Evolutionary conservation across 2,329 filamentous ascomycete species (phyloP).

Genomic region (Escovopsis weberi): DNA sequence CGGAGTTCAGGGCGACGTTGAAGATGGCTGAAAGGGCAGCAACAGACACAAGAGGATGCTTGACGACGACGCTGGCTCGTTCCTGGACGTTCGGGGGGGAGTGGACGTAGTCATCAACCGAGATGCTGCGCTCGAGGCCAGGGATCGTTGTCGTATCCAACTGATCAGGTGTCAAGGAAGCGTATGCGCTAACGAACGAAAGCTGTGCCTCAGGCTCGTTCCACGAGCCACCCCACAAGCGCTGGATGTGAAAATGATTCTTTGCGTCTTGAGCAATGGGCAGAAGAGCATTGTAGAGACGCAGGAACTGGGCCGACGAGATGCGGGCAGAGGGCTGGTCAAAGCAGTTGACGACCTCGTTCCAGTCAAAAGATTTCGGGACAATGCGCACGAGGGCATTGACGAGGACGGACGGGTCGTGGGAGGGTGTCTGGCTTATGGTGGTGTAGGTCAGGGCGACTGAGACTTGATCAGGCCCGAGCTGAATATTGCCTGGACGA

Average conservation of each 20-base stretch:
- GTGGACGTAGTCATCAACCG: slow-evolving; percentile 39
- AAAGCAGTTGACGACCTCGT: slow-evolving; percentile 62
- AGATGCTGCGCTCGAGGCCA: slow-evolving; percentile 64
- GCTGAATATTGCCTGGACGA: slow-evolving; percentile 39
- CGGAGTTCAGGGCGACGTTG: slow-evolving; percentile 46
- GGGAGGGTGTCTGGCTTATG: slow-evolving; percentile 40
- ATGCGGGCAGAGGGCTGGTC: slow-evolving; percentile 66
- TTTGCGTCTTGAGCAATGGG: slow-evolving; percentile 47
- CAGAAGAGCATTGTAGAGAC: slow-evolving; percentile 64
- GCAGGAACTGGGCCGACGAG: slow-evolving; percentile 65
- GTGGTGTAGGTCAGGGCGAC: slow-evolving; percentile 56
- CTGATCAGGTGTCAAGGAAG: slow-evolving; percentile 58
- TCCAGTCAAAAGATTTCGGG: slow-evolving; percentile 50
- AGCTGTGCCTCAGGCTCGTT: slow-evolving; percentile 74
- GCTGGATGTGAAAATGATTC: slow-evolving; percentile 61
- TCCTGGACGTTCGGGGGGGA: slow-evolving; percentile 35
- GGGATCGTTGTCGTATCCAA: slow-evolving; percentile 79
- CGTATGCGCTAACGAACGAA: slow-evolving; percentile 83
- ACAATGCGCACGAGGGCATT: slow-evolving; percentile 48
- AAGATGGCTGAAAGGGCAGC: slow-evolving; percentile 63
- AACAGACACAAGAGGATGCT: slow-evolving; percentile 77
- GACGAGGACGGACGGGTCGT: slow-evolving; percentile 42
- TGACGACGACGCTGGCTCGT: slow-evolving; percentile 48
- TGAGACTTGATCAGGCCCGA: slow-evolving; percentile 71
- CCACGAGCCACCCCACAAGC: slow-evolving; percentile 85